phyloP scores from a whole-genome alignment of 1,139 yeast genomes.

The Hansenula lynferdii region DNA sequence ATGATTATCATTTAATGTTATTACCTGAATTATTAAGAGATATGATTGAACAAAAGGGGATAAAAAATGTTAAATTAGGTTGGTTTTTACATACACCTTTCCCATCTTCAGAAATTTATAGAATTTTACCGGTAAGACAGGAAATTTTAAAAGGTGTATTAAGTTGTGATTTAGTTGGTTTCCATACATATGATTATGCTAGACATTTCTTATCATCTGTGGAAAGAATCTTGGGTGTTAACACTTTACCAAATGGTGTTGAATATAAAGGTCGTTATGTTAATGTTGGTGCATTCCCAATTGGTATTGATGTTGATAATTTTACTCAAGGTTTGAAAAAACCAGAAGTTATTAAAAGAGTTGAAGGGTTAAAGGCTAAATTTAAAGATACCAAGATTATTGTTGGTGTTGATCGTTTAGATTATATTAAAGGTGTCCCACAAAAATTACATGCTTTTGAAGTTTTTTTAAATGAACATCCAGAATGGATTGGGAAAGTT shows the following conservation, averaged over 20 bases:
- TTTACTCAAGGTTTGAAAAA: constrained; percentile 75
- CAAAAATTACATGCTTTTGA: constrained; percentile 96
- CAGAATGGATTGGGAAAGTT: constrained; percentile 98
- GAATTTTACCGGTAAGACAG: constrained; percentile 91
- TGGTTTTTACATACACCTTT: constrained; percentile 97
- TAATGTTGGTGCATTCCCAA: constrained; percentile 94
- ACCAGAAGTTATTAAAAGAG: constrained; percentile 59
- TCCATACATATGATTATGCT: constrained; percentile 99
- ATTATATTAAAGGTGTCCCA: constrained; percentile 96
- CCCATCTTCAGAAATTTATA: constrained; percentile 94
- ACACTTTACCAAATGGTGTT: constrained; percentile 89
- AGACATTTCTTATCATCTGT: constrained; percentile 93
- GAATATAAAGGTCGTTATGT: constrained; percentile 74
- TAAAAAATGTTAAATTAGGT: constrained; percentile 70
- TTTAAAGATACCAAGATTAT: constrained; percentile 72
- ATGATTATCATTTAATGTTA: constrained; percentile 95
- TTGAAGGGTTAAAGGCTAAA: constrained; percentile 56
- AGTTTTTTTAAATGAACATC: constrained; percentile 85
- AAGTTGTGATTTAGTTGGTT: constrained; percentile 92
- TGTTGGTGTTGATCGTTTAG: constrained; percentile 94
- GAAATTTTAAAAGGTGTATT: constrained; percentile 90
- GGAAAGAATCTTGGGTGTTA: constrained; percentile 76
- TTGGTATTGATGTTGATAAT: constrained; percentile 94
- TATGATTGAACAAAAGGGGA: constrained; percentile 40
- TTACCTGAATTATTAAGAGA: constrained; percentile 86